Evolutionary conservation across 352 stramenopile species (phyloP), one percentile per base, ranked within the genome.

Genomic region (Pythium brassicae): DNA sequence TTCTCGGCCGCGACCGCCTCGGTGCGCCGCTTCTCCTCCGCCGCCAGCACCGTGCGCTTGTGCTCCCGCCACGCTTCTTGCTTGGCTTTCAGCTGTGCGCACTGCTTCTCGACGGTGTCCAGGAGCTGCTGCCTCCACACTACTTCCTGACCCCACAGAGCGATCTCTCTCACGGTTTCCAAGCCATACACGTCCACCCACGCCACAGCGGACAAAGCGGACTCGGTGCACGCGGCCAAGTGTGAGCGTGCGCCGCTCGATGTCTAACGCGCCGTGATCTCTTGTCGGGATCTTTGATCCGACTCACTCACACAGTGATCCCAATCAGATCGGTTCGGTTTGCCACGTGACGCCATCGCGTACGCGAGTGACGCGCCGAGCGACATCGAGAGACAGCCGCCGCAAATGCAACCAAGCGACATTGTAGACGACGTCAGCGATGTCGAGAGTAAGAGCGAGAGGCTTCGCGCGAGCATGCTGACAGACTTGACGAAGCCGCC

Each of bases 31-130:
- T 73, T 68, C 40, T 95, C 77, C 69, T 95, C 81, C 0, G 80
- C 75, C 20, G 68, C 50, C 0, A 93, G 49, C 25, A 91, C 50
- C 17, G 73, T 46, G 49, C 78, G 65, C 26, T 83, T 82, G 25
- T 92, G 66, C 20, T 79, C 65, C 44, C 90, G 68, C 79, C 81
- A 92, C 42, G 77, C 75, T 25, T 75, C 63, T 50, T 94, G 79
- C 42, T 90, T 67, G 10, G 52, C 40, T 44, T 91, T 76, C 3
- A 93, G 65, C 17, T 77, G 78, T 11, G 59, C 53, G 2, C 68
- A 77, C 47, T 91, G 70, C 39, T 66, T 48, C 59, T 84, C 66
- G 43, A 89, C 73, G 27, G 85, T 68, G 46, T 76, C 61, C 15
- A 94, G 51, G 22, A 88, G 59, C 35, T 72, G 59, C 57, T 85